A percentile compares a stretch with the other conserved stretches of the same genome.
phyloP scores from a whole-genome alignment of 768 basidiomycete genomes.

The Macrolepiota fuliginosa region DNA sequence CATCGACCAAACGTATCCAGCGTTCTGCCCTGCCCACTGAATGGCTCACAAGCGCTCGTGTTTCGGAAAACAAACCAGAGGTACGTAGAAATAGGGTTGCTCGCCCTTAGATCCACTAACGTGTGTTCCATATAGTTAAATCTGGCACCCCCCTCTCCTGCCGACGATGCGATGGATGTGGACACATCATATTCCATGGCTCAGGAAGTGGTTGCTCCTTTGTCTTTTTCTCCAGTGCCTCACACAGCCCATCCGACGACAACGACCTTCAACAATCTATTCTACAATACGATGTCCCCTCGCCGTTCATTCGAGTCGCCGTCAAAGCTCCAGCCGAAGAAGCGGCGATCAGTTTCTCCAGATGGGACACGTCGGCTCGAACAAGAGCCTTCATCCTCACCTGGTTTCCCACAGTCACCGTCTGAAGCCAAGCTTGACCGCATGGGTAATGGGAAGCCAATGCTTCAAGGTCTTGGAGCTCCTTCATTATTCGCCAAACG shows the following conservation, averaged over 20 bases:
- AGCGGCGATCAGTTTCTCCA: slow-evolving; percentile 61
- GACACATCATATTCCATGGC: slow-evolving; percentile 51
- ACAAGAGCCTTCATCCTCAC: slow-evolving; percentile 45
- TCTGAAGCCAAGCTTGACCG: slow-evolving; percentile 46
- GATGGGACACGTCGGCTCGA: slow-evolving; percentile 37
- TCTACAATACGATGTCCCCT: slow-evolving; percentile 57
- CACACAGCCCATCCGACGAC: slow-evolving; percentile 51
- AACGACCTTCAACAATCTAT: slow-evolving; percentile 56
- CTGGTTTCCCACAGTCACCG: slow-evolving; percentile 49
- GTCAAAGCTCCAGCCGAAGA: slow-evolving; percentile 37
- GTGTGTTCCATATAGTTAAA: slow-evolving; percentile 28
- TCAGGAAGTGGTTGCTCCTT: slow-evolving; percentile 18
- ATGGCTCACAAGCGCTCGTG: slow-evolving; percentile 43
- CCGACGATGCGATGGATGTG: slow-evolving; percentile 78
- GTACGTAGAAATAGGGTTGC: slow-evolving; percentile 20
- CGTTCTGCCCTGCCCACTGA: slow-evolving; percentile 63
- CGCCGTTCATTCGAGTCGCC: slow-evolving; percentile 45
- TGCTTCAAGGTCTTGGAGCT: slow-evolving; percentile 50
- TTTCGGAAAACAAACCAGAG: slow-evolving; percentile 20
- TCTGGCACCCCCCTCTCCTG: slow-evolving; percentile 40
- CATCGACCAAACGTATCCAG: slow-evolving; percentile 52
- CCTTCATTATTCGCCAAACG: slow-evolving; percentile 57
- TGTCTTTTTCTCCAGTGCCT: slow-evolving; percentile 34
- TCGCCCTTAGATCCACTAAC: background rate
- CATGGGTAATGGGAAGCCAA: slow-evolving; percentile 48